Evolutionary conservation across 2,329 filamentous ascomycete species (phyloP).

Genomic region (Colletotrichum phormii): DNA sequence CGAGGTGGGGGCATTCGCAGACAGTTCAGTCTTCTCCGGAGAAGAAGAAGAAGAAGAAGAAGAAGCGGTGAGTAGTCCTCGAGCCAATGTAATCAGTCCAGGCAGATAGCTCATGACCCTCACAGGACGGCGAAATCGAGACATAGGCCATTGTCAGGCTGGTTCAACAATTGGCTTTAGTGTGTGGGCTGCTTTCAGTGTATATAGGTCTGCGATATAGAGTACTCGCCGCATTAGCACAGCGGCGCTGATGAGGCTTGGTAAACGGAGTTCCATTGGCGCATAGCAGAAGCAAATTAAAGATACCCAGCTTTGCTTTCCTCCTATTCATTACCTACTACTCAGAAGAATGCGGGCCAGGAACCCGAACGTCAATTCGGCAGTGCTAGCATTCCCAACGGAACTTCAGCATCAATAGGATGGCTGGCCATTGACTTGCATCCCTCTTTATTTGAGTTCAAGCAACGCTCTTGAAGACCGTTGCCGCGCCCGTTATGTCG

Average conservation of each 20-base stretch:
- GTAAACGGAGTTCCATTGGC: neutral
- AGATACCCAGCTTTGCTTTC: neutral
- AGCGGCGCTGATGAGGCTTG: neutral
- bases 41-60: conserved; percentile 3
- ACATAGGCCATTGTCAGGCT: conserved; percentile 9
- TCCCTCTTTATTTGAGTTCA: too few relatives aligned
- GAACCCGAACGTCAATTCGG: neutral
- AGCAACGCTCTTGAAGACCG: too few relatives aligned
- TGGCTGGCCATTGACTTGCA: neutral
- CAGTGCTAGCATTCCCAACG: too few relatives aligned
- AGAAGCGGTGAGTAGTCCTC: neutral
- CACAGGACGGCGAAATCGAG: neutral
- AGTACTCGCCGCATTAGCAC: too few relatives aligned
- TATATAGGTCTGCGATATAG: neutral
- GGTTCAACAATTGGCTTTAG: conserved; percentile 10
- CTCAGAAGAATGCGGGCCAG: neutral
- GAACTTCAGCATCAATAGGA: neutral
- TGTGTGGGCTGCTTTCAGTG: neutral
- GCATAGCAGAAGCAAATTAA: neutral
- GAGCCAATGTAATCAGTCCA: too few relatives aligned
- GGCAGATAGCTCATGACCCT: neutral
- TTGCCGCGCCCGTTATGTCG: neutral
- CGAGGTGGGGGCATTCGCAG: conserved; percentile 6
- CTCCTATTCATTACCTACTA: too few relatives aligned
- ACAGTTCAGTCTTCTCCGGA: neutral